Evolutionary conservation across 768 basidiomycete species (phyloP), one percentile per base, ranked within the genome.

Genomic region (Daedalea quercina): DNA sequence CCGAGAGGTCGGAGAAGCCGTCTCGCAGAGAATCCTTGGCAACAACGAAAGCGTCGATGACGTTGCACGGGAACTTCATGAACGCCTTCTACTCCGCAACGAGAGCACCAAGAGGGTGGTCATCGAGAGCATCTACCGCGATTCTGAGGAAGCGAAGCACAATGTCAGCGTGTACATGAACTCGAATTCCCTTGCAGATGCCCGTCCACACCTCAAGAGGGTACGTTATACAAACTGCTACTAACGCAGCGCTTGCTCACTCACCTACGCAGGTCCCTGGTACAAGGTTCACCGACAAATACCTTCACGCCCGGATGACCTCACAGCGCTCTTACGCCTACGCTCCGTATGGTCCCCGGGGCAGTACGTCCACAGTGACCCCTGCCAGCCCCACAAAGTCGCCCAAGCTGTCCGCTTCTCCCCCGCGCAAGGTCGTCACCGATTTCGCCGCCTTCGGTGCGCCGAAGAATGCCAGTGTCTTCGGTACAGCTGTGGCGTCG

Each of bases 201-300:
- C 92, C 1, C 76, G 86, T 52, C 84, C 88, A 2, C 69, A 81
- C 47, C 74, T 97, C 55, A 85, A 89, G 70, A 84, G 85, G 73
- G 94, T 37, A 31, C 19, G 26, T 40, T 8, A 20, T n/a, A 31
- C 4, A 40, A 17, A 3, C 37, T 40, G 4, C 37, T 15, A 15
- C 13, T 6, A 3, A 6, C 15, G 8, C 4, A 9, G 25, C 42
- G 40, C 53, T 58, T 42, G 44, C 37, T 17, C 19, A 35, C 13
- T 40, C 25, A 58, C 8, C 19, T 15, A 17, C 37, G 24, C 65
- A 96, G 94, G 89, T 96, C 44, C 83, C 85, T 46, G 92, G 91
- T n/a, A 90, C 92, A 40, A 87, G 95, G 2, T 95, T 97, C 73
- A 97, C 95, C 19, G 94, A 98, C 60, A 94, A 95, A 68, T 98